These are phyloP conservation scores for Tolypocladium inflatum DNA, from an alignment of 2,329 filamentous ascomycete species.

Conservation along the genomic window DNA sequence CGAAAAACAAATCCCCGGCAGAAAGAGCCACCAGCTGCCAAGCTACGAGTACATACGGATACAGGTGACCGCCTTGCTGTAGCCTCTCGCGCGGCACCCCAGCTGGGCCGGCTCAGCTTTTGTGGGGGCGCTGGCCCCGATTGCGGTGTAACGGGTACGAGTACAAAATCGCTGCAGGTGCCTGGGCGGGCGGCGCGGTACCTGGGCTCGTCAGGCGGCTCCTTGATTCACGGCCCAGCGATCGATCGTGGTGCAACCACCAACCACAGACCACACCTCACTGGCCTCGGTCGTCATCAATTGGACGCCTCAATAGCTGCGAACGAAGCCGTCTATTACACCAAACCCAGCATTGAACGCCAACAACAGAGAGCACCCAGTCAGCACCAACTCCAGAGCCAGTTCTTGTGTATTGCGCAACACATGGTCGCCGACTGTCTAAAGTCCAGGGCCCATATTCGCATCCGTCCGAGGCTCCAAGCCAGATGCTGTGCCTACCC, in stretches of 20 bases:
- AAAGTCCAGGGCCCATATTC: not conserved
- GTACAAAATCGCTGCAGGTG: not conserved
- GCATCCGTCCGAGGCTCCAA: not conserved
- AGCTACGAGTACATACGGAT: not conserved
- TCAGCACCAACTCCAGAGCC: not conserved
- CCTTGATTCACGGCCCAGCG: not conserved
- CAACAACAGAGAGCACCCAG: not conserved
- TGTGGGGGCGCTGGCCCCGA: not conserved
- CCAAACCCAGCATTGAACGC: not conserved
- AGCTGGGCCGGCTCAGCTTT: not conserved
- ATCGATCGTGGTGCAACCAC: not conserved
- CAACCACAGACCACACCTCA: not conserved
- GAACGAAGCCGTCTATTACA: not conserved
- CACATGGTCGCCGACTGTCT: not conserved
- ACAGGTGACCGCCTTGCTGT: conserved; percentile 1
- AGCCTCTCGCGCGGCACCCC: not conserved
- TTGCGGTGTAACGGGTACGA: not conserved
- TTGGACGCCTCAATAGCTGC: not conserved
- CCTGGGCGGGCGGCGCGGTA: not conserved
- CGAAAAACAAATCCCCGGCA: conserved; percentile 16
- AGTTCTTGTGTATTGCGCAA: not conserved
- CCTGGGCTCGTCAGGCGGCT: not conserved
- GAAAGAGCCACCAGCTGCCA: not conserved
- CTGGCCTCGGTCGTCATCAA: not conserved
- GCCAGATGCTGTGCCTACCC: not conserved